These are phyloP conservation scores for Ogataea philodendri DNA, from an alignment of 805 yeast genomes.

Conservation along the genomic window DNA sequence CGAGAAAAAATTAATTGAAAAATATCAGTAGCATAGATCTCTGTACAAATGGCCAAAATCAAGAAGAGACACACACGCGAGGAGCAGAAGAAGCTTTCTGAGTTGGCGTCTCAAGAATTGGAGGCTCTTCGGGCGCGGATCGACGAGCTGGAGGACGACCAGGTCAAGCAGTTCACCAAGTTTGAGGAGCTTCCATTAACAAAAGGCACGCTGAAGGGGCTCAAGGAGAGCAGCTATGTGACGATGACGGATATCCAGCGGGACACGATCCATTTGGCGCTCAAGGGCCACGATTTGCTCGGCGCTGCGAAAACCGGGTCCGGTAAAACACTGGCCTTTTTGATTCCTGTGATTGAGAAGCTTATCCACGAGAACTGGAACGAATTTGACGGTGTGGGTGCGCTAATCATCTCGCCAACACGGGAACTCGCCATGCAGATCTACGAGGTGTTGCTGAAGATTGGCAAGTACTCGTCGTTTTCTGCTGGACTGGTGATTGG, in stretches of 20 bases:
- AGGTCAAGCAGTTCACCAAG: constrained; percentile 39
- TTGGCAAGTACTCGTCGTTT: constrained; percentile 71
- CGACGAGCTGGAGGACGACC: constrained; percentile 50
- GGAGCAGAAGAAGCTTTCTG: constrained; percentile 29
- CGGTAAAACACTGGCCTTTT: constrained; percentile 85
- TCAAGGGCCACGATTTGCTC: constrained; percentile 75
- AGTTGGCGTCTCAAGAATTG: constrained; percentile 36
- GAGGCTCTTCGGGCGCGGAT: constrained; percentile 49
- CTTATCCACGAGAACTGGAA: constrained; percentile 71
- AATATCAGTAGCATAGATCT: too few relatives aligned
- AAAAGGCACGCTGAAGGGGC: constrained; percentile 60
- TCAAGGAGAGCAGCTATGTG: constrained; percentile 74
- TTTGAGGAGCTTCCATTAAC: constrained; percentile 82
- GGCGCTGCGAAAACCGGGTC: constrained; percentile 92
- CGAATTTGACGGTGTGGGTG: constrained; percentile 85
- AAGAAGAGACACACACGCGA: constrained; percentile 29
- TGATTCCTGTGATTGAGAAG: constrained; percentile 75
- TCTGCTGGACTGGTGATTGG: constrained; percentile 93
- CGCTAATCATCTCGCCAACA: constrained; percentile 86
- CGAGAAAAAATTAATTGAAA: constrained; percentile 6
- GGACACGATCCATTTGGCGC: constrained; percentile 68
- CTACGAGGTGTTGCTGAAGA: constrained; percentile 79
- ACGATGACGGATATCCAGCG: constrained; percentile 84
- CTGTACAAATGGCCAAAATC: constrained; percentile 35
- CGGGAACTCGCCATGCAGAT: constrained; percentile 90